A percentile compares a stretch with the other conserved stretches of the same genome.
phyloP scores from a whole-genome alignment of 148 eudicot genomes.

The Nepenthes mirabilis region DNA sequence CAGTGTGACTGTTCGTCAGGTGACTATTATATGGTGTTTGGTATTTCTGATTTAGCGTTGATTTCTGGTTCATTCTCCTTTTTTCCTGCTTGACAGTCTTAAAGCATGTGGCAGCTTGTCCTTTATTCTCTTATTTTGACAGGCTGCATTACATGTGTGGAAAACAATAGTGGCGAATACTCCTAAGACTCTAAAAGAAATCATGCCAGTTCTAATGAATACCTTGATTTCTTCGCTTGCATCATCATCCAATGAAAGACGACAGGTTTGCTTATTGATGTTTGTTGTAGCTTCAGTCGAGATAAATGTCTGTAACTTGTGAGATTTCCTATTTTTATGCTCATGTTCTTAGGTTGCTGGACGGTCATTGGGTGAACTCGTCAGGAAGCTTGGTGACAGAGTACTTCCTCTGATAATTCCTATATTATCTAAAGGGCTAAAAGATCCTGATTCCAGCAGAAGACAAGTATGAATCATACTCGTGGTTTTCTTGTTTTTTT shows the following conservation, averaged over 20 bases:
- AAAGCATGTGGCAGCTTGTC: background rate
- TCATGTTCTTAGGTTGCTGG: constrained; percentile 64
- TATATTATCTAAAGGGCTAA: constrained; percentile 69
- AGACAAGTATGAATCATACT: constrained; percentile 64
- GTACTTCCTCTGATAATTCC: constrained; percentile 92
- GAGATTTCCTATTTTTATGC: constrained; percentile 5
- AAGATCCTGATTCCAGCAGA: constrained; percentile 64
- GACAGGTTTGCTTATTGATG: constrained; percentile 49
- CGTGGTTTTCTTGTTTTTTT: background rate
- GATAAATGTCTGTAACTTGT: background rate
- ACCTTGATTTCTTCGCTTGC: constrained; percentile 87
- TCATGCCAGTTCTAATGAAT: constrained; percentile 95
- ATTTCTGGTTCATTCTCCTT: background rate
- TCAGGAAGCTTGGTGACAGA: constrained; percentile 96
- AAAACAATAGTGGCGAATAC: constrained; percentile 96
- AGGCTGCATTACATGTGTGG: constrained; percentile 99
- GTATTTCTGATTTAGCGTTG: background rate
- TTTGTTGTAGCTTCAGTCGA: background rate
- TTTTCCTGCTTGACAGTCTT: background rate
- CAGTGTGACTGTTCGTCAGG: constrained; percentile 95
- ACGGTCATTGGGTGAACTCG: constrained; percentile 91
- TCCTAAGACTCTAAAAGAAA: constrained; percentile 93
- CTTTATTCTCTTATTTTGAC: constrained; percentile 6
- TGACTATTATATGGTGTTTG: constrained; percentile 10
- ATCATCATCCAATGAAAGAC: constrained; percentile 87